A percentile compares a stretch with the other conserved stretches of the same genome.
Evolutionary conservation across 176 grass and related monocot genomes (phyloP).

Genomic region (Carex kokanica): DNA sequence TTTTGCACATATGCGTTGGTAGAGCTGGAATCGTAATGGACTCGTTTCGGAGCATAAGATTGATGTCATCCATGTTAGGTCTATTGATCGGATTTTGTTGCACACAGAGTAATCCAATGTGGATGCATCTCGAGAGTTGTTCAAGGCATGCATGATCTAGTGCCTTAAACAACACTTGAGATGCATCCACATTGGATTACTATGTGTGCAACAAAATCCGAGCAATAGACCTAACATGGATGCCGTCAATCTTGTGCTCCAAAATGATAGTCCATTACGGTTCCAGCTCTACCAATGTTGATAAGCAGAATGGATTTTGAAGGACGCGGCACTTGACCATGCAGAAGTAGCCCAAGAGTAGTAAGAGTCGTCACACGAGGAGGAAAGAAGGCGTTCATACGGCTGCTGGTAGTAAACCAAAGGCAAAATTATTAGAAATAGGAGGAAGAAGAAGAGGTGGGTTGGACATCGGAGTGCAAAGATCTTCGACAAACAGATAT

Average conservation of each 20-base stretch:
- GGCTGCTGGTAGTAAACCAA: no score
- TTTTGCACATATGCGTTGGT: no score
- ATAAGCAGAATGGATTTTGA: not conserved
- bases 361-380: no score
- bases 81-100: not conserved
- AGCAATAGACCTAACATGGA: not conserved
- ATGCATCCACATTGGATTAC: conserved; percentile 3
- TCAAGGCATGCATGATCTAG: not conserved
- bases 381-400: no score
- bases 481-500: no score
- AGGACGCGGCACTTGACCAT: no score
- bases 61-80: not conserved
- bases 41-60: not conserved
- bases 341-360: no score
- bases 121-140: conserved; percentile 2
- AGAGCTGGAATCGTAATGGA: not conserved
- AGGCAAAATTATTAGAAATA: no score
- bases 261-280: not conserved
- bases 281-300: not conserved
- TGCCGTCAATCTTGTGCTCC: not conserved
- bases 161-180: not conserved
- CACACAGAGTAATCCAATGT: conserved; percentile 1
- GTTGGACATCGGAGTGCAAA: no score
- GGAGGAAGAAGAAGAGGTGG: no score
- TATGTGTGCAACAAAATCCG: not conserved